Evolutionary conservation across 306 rosid species (phyloP).

Genomic region (Medicago lupulina): DNA sequence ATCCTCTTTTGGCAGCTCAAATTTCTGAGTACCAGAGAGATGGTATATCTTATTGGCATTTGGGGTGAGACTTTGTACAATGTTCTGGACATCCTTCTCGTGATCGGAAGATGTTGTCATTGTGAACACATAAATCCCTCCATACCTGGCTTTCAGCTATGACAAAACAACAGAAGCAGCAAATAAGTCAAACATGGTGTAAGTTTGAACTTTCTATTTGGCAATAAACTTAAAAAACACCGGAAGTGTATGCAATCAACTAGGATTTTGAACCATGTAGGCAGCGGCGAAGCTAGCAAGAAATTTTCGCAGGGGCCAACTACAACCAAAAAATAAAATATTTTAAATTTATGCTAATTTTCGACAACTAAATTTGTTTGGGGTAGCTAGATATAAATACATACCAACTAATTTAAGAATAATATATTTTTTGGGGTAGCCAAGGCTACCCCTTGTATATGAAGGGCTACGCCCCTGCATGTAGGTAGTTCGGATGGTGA

Average conservation of each 20-base stretch:
- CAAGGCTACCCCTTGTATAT: too few species aligned
- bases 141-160: conserved; percentile 89
- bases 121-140: conserved; percentile 86
- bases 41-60: conserved; percentile 73
- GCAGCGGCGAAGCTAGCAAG: too few species aligned
- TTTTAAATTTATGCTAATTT: too few species aligned
- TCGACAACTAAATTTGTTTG: too few species aligned
- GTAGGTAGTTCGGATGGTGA: too few species aligned
- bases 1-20: conserved; percentile 81
- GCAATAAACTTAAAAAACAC: background rate
- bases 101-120: conserved; percentile 77
- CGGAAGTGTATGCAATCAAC: background rate
- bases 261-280: too few species aligned
- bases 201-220: conserved; percentile 17
- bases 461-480: too few species aligned
- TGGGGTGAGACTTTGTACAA: conserved; percentile 68
- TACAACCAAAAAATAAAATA: too few species aligned
- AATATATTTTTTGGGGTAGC: too few species aligned
- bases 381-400: too few species aligned
- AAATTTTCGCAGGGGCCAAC: too few species aligned
- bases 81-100: conserved; percentile 72
- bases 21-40: conserved; percentile 89
- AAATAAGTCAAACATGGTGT: conserved; percentile 6
- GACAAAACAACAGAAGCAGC: conserved; percentile 38
- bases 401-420: too few species aligned